phyloP scores from a whole-genome alignment of 2,329 filamentous ascomycete species.

The Penicillium crustosum region DNA sequence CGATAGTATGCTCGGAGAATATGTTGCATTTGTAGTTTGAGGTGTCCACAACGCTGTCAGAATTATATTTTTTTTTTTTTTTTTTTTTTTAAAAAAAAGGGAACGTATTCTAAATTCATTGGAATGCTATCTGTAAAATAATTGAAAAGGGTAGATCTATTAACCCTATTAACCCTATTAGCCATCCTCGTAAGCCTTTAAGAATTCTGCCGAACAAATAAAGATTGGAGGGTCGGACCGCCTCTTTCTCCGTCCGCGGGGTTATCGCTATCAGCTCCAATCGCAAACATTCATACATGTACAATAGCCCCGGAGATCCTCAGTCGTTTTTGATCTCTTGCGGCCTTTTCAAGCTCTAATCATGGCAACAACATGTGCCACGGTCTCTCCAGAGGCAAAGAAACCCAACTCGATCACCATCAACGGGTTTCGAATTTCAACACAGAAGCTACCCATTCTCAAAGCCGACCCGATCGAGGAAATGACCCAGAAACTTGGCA shows the following conservation, averaged over 20 bases:
- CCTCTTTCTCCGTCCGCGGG: constrained; percentile 37
- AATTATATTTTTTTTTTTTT: neutral
- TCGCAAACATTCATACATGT: constrained; percentile 4
- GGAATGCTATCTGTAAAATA: neutral
- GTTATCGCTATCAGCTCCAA: constrained; percentile 25
- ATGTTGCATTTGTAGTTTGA: neutral
- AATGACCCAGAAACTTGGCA: constrained; percentile 74
- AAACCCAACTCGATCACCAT: constrained; percentile 60
- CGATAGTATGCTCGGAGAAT: neutral
- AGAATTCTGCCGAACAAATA: constrained; percentile 3
- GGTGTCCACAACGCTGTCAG: neutral
- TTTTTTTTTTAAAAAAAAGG: no score
- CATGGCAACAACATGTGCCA: constrained; percentile 51
- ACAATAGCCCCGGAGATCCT: constrained; percentile 6
- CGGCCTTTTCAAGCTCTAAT: constrained; percentile 13
- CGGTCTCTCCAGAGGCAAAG: constrained; percentile 49
- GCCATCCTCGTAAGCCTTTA: neutral
- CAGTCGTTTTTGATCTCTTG: neutral
- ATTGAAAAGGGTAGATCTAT: neutral
- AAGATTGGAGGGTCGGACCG: constrained; percentile 23
- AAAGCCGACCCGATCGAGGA: constrained; percentile 87
- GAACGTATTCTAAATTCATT: neutral
- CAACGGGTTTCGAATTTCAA: constrained; percentile 70
- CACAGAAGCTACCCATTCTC: constrained; percentile 90
- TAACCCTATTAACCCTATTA: no score